Conservation (phyloP, 192 early-diverging fungal genomes). For the Entomortierella parvispora region DNA sequence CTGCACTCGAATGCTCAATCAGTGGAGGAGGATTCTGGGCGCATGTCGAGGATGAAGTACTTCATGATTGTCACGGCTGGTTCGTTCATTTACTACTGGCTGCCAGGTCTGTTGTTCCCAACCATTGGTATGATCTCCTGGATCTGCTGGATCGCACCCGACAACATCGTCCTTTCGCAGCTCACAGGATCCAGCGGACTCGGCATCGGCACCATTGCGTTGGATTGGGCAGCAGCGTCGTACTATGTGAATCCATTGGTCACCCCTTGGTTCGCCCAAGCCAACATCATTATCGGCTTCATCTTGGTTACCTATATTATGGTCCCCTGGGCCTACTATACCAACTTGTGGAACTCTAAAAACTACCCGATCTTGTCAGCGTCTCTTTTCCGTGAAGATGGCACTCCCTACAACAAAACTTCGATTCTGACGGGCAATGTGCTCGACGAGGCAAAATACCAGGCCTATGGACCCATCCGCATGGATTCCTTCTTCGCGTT, state of each 20-base stretch:
- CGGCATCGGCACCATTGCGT: slow-evolving; percentile 61
- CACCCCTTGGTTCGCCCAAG: slow-evolving; percentile 54
- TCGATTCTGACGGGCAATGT: slow-evolving; percentile 35
- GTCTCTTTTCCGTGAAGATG: slow-evolving; percentile 35
- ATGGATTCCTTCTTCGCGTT: slow-evolving; percentile 56
- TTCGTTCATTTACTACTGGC: slow-evolving; percentile 64
- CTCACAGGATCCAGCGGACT: slow-evolving; percentile 56
- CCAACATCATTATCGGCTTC: slow-evolving; percentile 60
- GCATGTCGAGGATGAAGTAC: slow-evolving; percentile 60
- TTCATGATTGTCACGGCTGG: slow-evolving; percentile 61
- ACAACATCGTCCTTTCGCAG: slow-evolving; percentile 51
- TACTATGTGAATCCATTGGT: slow-evolving; percentile 54
- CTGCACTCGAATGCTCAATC: slow-evolving; percentile 68
- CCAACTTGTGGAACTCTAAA: slow-evolving; percentile 55
- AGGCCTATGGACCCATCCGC: slow-evolving; percentile 48
- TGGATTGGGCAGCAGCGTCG: slow-evolving; percentile 68
- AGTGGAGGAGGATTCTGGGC: slow-evolving; percentile 10
- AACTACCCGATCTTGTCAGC: slow-evolving; percentile 46
- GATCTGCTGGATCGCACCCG: slow-evolving; percentile 47
- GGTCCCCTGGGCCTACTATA: slow-evolving; percentile 56
- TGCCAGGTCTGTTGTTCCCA: slow-evolving; percentile 64
- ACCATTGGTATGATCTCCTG: slow-evolving; percentile 54
- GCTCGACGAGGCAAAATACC: slow-evolving; percentile 53
- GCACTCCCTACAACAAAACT: slow-evolving; percentile 43
- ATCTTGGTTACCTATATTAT: slow-evolving; percentile 54